Evolutionary conservation across 345 rosid species (phyloP), one percentile per base, ranked within the genome.

Genomic region (Citrus mangshanensis): DNA sequence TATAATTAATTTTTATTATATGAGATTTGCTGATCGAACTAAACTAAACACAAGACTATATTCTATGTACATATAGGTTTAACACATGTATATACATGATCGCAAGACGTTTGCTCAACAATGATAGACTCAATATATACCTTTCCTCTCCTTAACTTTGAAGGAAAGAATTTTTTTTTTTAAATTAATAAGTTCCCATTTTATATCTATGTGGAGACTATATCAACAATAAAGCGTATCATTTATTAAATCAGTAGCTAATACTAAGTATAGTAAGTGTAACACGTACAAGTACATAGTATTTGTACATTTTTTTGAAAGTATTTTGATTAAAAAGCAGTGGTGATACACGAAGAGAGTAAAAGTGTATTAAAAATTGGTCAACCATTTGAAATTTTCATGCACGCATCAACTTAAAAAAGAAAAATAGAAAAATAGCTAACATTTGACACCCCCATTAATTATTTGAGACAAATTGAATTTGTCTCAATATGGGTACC

Each of bases 141-240:
- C 67, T 75, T 66, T 70, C 37, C 6, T 77, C 81, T 75, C 42
- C 85, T 81, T 84, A 72, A 74, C 88, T 88, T 88, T 58, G 78
- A 85, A 84, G 87, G 63, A 55, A 88, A 84, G 87, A 79, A n/a
- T n/a, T n/a, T n/a, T n/a, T n/a, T n/a, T n/a, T n/a, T n/a, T n/a
- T n/a, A n/a, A 27, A 30, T 2, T 3, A 30, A 30, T 30, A 9
- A 49, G 7, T 1, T n/a, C 27, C 67, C 24, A 40, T 69, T 59
- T 61, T 61, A 38, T 27, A 42, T 37, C 76, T 58, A 77, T 38
- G 7, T 9, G 35, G 56, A 55, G 55, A 61, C 19, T 37, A 35
- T 51, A 27, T 70, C 5, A 55, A 70, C 54, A 22, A 19, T 54
- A 7, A 76, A 70, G 34, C 46, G 28, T 60, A 8, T 69, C 28